phyloP scores from a whole-genome alignment of 2,329 filamentous ascomycete species.

The Ophiostoma novo-ulmi region DNA sequence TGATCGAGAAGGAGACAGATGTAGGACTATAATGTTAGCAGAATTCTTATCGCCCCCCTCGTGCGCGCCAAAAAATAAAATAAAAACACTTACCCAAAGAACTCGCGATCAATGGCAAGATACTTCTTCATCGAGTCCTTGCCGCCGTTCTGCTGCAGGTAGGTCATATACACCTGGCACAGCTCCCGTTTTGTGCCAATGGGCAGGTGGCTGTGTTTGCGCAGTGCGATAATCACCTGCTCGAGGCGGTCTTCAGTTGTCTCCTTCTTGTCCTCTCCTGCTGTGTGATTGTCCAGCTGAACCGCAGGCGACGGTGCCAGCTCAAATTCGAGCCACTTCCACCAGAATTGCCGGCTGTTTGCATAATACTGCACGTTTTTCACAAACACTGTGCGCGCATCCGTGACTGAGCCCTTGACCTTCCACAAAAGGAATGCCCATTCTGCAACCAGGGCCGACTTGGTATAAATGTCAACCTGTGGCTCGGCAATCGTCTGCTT shows the following conservation, averaged over 20 bases:
- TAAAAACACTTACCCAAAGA: slow-evolving; percentile 64
- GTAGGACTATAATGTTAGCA: slow-evolving; percentile 38
- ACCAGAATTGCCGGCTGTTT: slow-evolving; percentile 85
- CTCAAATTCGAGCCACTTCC: slow-evolving; percentile 83
- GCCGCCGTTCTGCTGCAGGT: slow-evolving; percentile 74
- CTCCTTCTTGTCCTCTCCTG: slow-evolving; percentile 57
- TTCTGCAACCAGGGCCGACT: slow-evolving; percentile 80
- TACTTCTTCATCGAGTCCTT: slow-evolving; percentile 84
- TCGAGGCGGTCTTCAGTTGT: slow-evolving; percentile 63
- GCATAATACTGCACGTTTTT: slow-evolving; percentile 79
- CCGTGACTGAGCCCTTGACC: slow-evolving; percentile 71
- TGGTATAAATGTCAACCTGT: slow-evolving; percentile 68
- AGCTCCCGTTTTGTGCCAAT: slow-evolving; percentile 66
- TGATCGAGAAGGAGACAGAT: slow-evolving; percentile 42
- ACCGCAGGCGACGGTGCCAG: slow-evolving; percentile 60
- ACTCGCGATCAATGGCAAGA: slow-evolving; percentile 72
- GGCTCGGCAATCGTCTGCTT: slow-evolving; percentile 73
- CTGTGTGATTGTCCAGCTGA: slow-evolving; percentile 41
- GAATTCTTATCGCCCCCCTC: too few species aligned
- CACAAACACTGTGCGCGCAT: slow-evolving; percentile 76
- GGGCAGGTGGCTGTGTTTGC: slow-evolving; percentile 66
- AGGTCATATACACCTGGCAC: slow-evolving; percentile 71
- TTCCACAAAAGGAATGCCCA: slow-evolving; percentile 87
- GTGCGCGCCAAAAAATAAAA: neutral
- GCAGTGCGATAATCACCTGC: slow-evolving; percentile 70